These are phyloP conservation scores for Penicillium griseofulvum DNA, from an alignment of 2,329 filamentous ascomycete genomes.

Conservation along the genomic window DNA sequence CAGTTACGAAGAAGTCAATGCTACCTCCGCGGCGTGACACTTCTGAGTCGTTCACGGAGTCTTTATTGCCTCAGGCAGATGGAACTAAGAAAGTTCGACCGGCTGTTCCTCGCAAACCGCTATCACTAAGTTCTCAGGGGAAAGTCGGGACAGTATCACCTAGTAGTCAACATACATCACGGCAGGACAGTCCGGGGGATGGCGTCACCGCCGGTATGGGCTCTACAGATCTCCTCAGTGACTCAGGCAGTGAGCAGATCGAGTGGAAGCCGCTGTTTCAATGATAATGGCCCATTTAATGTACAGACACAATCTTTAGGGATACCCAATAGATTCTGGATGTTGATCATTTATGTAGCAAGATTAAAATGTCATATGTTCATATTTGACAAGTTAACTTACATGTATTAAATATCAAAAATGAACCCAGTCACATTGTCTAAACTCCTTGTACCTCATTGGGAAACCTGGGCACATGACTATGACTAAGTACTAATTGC, in stretches of 20 bases:
- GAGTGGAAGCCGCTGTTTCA: slow-evolving; percentile 35
- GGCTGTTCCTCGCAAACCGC: slow-evolving; percentile 63
- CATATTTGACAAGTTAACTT: not conserved
- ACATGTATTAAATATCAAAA: too few relatives aligned
- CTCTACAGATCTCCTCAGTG: slow-evolving; percentile 26
- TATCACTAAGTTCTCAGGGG: slow-evolving; percentile 33
- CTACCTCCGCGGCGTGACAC: slow-evolving; percentile 25
- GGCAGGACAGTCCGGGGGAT: not conserved
- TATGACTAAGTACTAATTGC: not conserved
- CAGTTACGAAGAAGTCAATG: slow-evolving; percentile 22
- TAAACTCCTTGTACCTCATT: too few relatives aligned
- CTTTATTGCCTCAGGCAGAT: not conserved
- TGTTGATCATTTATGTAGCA: not conserved
- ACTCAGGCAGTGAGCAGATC: slow-evolving; percentile 21
- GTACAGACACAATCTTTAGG: not conserved
- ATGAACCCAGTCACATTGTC: too few relatives aligned
- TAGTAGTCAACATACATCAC: not conserved
- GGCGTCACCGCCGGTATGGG: not conserved
- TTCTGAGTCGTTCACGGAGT: not conserved
- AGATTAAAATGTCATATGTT: not conserved
- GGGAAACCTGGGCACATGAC: too few relatives aligned
- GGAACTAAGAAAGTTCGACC: slow-evolving; percentile 43
- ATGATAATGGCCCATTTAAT: slow-evolving; percentile 4
- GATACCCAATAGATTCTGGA: not conserved
- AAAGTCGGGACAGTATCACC: not conserved